These are phyloP conservation scores for Stachybotrys echinatus DNA, from an alignment of 2,329 filamentous ascomycete species.

Conservation along the genomic window DNA sequence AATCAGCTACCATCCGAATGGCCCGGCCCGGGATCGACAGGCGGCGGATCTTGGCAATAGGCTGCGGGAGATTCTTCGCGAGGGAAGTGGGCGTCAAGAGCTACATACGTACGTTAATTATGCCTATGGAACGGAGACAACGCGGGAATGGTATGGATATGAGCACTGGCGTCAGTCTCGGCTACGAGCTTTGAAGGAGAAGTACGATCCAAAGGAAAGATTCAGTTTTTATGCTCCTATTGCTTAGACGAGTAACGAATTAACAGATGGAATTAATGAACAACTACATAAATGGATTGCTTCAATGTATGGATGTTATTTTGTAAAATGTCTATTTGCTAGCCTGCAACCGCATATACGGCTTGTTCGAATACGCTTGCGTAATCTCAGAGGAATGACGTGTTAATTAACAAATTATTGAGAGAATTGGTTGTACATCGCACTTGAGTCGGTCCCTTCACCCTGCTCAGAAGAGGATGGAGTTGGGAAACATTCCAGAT, in stretches of 20 bases:
- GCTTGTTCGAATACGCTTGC: too few relatives aligned
- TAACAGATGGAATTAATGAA: too few relatives aligned
- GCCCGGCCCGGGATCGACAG: constrained; percentile 2
- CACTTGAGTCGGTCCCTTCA: too few relatives aligned
- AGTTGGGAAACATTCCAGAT: too few relatives aligned
- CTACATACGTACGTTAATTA: constrained; percentile 40
- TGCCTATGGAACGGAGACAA: constrained; percentile 35
- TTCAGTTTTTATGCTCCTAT: constrained; percentile 20
- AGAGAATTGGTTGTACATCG: too few relatives aligned
- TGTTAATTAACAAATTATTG: too few relatives aligned
- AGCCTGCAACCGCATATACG: too few relatives aligned
- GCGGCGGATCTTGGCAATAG: neutral
- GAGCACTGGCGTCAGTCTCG: constrained; percentile 35
- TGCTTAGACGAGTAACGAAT: constrained; percentile 2
- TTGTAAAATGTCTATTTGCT: too few relatives aligned
- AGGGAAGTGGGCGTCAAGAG: constrained; percentile 5
- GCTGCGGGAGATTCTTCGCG: constrained; percentile 13
- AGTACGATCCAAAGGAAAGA: constrained; percentile 35
- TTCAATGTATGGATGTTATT: too few relatives aligned
- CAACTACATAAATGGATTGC: neutral
- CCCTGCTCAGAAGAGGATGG: too few relatives aligned
- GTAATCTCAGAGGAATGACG: too few relatives aligned
- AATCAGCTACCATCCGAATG: constrained; percentile 20
- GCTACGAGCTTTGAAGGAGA: constrained; percentile 36
- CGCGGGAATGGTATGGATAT: constrained; percentile 9